Base-by-base conservation (phyloP, 2,329 filamentous ascomycete species). In the Fusarium caatingaense region DNA sequence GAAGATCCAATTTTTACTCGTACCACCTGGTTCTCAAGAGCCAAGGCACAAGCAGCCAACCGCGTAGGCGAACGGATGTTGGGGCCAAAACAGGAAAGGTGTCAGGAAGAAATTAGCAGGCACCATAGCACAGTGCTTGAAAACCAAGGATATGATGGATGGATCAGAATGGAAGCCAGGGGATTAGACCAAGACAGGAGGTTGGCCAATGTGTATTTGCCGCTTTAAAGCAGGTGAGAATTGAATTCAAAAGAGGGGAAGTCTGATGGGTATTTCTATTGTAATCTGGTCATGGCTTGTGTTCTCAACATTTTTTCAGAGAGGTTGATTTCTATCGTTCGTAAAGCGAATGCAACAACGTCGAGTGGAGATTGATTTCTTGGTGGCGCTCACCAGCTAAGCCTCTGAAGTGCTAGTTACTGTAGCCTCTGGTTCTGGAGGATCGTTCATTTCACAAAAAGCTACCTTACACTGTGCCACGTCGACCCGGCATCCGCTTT, bases 61-160 rank as follows among this genome's bases (percentile, higher is more conserved):
- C 64, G 65, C 41, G 56, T 47, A 41, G 64, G 51, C 56, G 64
- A 56, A 62, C 68, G 59, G 72, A 46, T 61, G 50, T 69, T 61
- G 51, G 44, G 49, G 30, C 69, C 61, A 20, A 68, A 75, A 71
- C 13, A 45, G 67, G 72, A 40, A 71, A 71, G 48, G 67, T 16
- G 49, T 42, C 6, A 12, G 25, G 42, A 37, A 67, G 72, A 75
- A 74, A 74, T 75, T 74, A 74, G 69, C 68, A 64, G 53, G 30
- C 45, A 66, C 57, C 30, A 37, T 37, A 37, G 27, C 32, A 49
- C 60, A 62, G 60, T 62, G 57, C 40, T 53, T 41, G 18, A 16
- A 53, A 41, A 27, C n/a, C 20, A 37, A 37, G 34, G 34, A 37
- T 37, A 12, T 12, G 16, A 27, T 42, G 49, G 23, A 20, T 34